Evolutionary conservation across 805 yeast species (phyloP), one percentile per base, ranked within the genome.

Genomic region (Brettanomyces anomalus): DNA sequence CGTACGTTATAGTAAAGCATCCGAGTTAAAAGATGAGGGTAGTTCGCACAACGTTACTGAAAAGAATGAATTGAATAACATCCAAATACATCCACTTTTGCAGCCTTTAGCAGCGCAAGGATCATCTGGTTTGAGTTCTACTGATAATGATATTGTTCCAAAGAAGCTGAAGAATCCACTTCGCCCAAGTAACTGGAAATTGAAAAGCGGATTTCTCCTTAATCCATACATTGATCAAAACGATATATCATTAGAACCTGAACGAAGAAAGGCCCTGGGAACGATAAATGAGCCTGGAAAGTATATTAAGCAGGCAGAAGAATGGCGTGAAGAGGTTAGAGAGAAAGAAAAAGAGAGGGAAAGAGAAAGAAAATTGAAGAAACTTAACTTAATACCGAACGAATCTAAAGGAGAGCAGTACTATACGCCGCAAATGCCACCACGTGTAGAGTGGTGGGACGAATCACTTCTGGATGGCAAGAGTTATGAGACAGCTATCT

Each of bases 391-490:
- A 5, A 60, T 69, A 5, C 77, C 89, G 0, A 78, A 82, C 48
- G 57, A 64, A 15, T 51, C 55, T 1, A 45, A 70, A 1, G 81
- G 80, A 4, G 96, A 86, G 53, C 72, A 76, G 16, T 56, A 64
- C 7, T 83, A 71, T 53, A 59, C 64, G 41, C 64, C 65, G 0
- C 57, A 54, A 0, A 54, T 46, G 16, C 88, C 89, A 1, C 95
- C 95, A 0, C 47, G 44, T 2, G 61, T 79, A 2, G 96, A 88
- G 59, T 87, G 96, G 96, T 90, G 97, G 97, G 96, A 90, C 62
- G 57, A 62, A 42, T 76, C 76, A 2, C 74, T 76, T 39, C 50
- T 83, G 2, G 58, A 58, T 33, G 51, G 49, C 11, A 59, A 60
- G 3, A 55, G 55, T 34, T 71, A 74, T 49, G 57, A 56, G 2